phyloP scores from a whole-genome alignment of 1,284 basidiomycete genomes.

The Phenoliferia sp. region DNA sequence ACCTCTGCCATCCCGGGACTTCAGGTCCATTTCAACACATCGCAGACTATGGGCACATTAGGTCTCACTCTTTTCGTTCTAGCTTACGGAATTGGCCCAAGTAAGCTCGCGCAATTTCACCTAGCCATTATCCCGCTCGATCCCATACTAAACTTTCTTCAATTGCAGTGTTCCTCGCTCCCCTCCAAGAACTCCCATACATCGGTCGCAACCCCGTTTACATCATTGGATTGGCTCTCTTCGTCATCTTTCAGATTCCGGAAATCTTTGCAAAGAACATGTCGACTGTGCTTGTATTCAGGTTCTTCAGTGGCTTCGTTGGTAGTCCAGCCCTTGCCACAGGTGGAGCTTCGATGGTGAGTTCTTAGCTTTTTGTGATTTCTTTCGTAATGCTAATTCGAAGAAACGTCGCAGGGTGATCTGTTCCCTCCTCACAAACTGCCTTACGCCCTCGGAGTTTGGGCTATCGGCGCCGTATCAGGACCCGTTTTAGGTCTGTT shows the following conservation, averaged over 20 bases:
- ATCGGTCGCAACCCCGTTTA: constrained; percentile 31
- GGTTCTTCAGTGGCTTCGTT: constrained; percentile 35
- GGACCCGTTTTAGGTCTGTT: background rate
- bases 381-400: no score
- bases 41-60: constrained; percentile 23
- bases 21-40: constrained; percentile 27
- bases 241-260: constrained; percentile 23
- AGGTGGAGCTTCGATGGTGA: constrained; percentile 37
- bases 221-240: constrained; percentile 28
- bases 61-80: constrained; percentile 32
- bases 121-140: background rate
- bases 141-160: constrained; percentile 5
- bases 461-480: background rate
- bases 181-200: constrained; percentile 38
- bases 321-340: constrained; percentile 38
- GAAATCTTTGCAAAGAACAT: constrained; percentile 14
- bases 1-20: constrained; percentile 32
- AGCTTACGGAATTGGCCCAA: constrained; percentile 29
- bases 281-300: constrained; percentile 23
- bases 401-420: no score
- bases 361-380: no score
- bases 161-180: constrained; percentile 40
- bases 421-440: constrained; percentile 12
- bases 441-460: constrained; percentile 14
- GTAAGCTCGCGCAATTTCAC: constrained; percentile 2